Evolutionary conservation across 306 rosid genomes (phyloP), one percentile per base, ranked within the genome.

Genomic region (Medicago truncatula): DNA sequence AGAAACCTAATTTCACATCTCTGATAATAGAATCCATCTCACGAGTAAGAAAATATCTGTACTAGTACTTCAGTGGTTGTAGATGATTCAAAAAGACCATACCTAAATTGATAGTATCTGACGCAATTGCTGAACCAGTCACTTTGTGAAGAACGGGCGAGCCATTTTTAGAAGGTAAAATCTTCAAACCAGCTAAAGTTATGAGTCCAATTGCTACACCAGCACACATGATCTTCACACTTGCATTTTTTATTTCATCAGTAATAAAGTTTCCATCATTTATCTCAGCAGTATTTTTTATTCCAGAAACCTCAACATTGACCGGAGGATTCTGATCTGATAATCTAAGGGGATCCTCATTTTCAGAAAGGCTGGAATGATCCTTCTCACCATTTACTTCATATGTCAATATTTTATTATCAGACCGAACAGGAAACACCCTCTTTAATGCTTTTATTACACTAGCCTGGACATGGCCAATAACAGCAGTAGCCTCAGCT

Each of bases 401-500:
- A 79, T 49, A 52, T 52, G 65, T 76, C 34, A 74, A 50, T 76
- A 79, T 81, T 78, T 88, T 74, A 75, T 87, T 87, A 28, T 57
- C 81, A 36, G 81, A 85, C 78, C 81, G 79, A 23, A 56, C 84
- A 71, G 99, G 99, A 85, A 95, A 92, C 38, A 88, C 99, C 91
- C 91, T 95, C 82, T 81, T 89, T 88, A 95, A 69, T 14, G 93
- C 86, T 15, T 90, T 89, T 80, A 95, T 74, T 69, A 91, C 97
- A 75, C 92, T 92, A 76, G 82, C 85, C 90, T 83, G 93, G 76
- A 95, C 96, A 71, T 90, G 92, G 78, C 85, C 95, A 78, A 95
- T 89, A 78, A 89, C 97, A 75, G 97, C 97, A 54, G 96, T 84
- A 81, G 97, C 99, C 87, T 89, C 99, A 36, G 99, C 92, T 46